Percentiles rank a stretch among this genome's conserved stretches.
Conservation (phyloP, 139 green algal species). For the Chlorella sp. region DNA sequence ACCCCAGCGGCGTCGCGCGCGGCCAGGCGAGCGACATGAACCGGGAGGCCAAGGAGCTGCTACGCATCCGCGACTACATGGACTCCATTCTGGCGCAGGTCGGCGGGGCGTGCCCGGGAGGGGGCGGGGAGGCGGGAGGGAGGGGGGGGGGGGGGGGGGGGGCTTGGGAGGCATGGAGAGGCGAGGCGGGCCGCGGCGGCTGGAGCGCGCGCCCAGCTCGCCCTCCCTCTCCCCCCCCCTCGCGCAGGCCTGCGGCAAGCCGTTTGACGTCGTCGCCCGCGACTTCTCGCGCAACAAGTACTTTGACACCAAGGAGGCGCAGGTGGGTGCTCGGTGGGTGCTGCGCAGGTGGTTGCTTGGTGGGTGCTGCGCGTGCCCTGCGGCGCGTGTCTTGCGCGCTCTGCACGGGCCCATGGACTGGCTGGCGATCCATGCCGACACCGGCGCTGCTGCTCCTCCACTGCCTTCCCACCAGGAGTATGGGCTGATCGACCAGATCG, state of each 20-base stretch:
- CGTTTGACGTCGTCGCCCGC: constrained; percentile 33
- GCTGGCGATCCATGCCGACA: no score
- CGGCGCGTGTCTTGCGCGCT: no score
- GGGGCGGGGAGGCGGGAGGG: not conserved
- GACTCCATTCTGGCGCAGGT: constrained; percentile 72
- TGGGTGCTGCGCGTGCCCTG: no score
- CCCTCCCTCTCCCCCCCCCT: not conserved
- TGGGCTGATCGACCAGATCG: constrained; percentile 68
- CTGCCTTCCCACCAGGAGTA: no score
- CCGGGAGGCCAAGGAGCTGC: constrained; percentile 95
- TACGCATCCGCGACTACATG: constrained; percentile 92
- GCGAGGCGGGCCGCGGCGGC: not conserved
- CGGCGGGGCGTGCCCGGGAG: constrained; percentile 60
- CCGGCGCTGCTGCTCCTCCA: no score
- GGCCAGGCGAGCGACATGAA: constrained; percentile 97
- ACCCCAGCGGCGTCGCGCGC: constrained; percentile 87
- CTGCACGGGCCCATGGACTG: no score
- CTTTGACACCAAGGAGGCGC: constrained; percentile 71
- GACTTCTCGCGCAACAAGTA: constrained; percentile 74
- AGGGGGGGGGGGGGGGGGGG: not conserved
- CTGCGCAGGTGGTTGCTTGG: no score
- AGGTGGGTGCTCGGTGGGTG: no score
- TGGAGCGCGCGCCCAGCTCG: not conserved
- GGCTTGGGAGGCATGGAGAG: not conserved
- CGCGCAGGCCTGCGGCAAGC: not conserved